Conservation (phyloP, 345 rosid genomes). For the Brassica juncea region DNA sequence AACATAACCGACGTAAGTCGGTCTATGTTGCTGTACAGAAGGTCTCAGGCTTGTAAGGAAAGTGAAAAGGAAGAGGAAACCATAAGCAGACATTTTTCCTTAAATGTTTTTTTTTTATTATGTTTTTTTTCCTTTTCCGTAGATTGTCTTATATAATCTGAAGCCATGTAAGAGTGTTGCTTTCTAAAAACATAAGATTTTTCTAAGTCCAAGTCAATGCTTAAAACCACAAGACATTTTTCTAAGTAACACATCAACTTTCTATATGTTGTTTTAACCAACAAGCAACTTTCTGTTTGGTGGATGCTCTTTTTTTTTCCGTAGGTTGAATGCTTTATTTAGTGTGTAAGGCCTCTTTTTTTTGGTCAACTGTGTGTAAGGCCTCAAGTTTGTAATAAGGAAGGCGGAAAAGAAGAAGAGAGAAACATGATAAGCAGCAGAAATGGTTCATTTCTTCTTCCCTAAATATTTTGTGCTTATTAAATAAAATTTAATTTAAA, state of each 20-base stretch:
- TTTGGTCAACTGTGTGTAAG: not conserved
- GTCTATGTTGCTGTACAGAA: constrained; percentile 17
- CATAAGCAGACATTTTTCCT: constrained; percentile 10
- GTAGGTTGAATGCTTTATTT: not conserved
- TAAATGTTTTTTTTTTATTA: not conserved
- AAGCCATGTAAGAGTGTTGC: not conserved
- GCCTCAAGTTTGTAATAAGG: not conserved
- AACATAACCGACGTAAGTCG: not conserved
- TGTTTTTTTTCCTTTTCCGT: not conserved
- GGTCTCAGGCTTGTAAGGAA: constrained; percentile 12
- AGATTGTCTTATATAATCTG: not conserved
- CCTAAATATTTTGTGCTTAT: too few relatives aligned
- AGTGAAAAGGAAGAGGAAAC: constrained; percentile 13
- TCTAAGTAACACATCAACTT: not conserved
- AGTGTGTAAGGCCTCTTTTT: not conserved
- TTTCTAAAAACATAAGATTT: not conserved
- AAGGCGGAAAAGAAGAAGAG: not conserved
- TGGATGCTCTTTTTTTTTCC: not conserved
- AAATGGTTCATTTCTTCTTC: not conserved
- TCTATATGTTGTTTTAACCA: not conserved
- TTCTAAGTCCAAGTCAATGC: constrained; percentile 22
- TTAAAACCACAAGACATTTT: not conserved
- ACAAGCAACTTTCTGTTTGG: not conserved
- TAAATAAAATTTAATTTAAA: not conserved
- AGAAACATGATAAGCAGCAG: not conserved